A percentile compares a stretch with the other conserved stretches of the same genome.
Evolutionary conservation across 1,284 basidiomycete species (phyloP).

Genomic region (Flammula alnicola): DNA sequence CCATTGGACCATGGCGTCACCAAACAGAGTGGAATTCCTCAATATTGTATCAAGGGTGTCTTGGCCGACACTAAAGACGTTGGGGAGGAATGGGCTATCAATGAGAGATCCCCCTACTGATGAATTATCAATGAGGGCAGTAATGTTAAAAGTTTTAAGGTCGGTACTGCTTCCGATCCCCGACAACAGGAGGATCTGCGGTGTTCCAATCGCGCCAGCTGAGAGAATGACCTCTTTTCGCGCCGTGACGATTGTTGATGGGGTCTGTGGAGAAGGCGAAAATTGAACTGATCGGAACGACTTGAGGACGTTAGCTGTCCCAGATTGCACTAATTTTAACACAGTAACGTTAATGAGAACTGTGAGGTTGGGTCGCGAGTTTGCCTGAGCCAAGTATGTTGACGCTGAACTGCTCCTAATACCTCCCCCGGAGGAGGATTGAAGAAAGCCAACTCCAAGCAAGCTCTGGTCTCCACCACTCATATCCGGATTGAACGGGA

Average conservation of each 20-base stretch:
- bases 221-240: conserved; percentile 48
- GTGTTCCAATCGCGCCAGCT: conserved; percentile 44
- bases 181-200: conserved; percentile 49
- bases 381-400: conserved; percentile 39
- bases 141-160: conserved; percentile 28
- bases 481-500: conserved; percentile 43
- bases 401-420: conserved; percentile 40
- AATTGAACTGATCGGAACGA: conserved; percentile 20
- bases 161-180: conserved; percentile 44
- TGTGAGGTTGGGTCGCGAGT: conserved; percentile 42
- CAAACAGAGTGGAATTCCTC: conserved; percentile 20
- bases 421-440: conserved; percentile 36
- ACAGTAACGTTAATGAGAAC: conserved; percentile 46
- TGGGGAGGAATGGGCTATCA: conserved; percentile 38
- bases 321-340: conserved; percentile 38
- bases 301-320: background rate
- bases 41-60: conserved; percentile 27
- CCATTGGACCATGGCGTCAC: conserved; percentile 19
- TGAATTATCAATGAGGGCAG: conserved; percentile 35
- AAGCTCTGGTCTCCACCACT: conserved; percentile 37
- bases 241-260: conserved; percentile 28
- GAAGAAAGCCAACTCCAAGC: conserved; percentile 45
- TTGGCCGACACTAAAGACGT: conserved; percentile 30
- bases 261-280: background rate
- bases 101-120: conserved; percentile 49